Evolutionary conservation across 345 rosid genomes (phyloP).

Genomic region (Camelina hispida): DNA sequence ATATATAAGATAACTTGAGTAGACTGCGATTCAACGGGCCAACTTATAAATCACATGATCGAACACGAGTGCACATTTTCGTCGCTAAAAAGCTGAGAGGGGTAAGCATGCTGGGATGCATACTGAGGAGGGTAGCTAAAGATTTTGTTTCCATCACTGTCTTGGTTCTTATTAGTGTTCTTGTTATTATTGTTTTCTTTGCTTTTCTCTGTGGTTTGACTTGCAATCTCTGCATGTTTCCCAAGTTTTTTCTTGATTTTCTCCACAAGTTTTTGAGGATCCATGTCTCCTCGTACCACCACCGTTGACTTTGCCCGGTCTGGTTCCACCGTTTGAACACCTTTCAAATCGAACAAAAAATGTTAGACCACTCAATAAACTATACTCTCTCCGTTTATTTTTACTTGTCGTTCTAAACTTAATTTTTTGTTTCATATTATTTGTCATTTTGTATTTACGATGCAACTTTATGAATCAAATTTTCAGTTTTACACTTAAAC

Average conservation of each 20-base stretch:
- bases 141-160: constrained; percentile 20
- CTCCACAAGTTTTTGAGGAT: constrained; percentile 50
- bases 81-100: constrained; percentile 50
- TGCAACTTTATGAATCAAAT: too few relatives aligned
- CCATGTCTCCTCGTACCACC: constrained; percentile 60
- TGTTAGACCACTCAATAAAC: not conserved
- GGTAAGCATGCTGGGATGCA: constrained; percentile 39
- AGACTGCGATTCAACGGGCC: not conserved
- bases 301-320: constrained; percentile 61
- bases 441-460: too few relatives aligned
- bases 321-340: constrained; percentile 57
- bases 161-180: not conserved
- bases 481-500: too few relatives aligned
- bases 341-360: constrained; percentile 28
- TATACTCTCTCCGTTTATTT: too few relatives aligned
- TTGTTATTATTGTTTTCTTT: not conserved
- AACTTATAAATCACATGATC: constrained; percentile 46
- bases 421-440: too few relatives aligned
- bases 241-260: constrained; percentile 50
- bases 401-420: too few relatives aligned
- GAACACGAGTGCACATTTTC: constrained; percentile 57
- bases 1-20: not conserved
- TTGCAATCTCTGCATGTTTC: constrained; percentile 56
- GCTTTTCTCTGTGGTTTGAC: constrained; percentile 40
- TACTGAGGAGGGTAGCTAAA: constrained; percentile 55